Base-by-base conservation (phyloP, 2,329 filamentous ascomycete species). In the Aspergillus persii region DNA sequence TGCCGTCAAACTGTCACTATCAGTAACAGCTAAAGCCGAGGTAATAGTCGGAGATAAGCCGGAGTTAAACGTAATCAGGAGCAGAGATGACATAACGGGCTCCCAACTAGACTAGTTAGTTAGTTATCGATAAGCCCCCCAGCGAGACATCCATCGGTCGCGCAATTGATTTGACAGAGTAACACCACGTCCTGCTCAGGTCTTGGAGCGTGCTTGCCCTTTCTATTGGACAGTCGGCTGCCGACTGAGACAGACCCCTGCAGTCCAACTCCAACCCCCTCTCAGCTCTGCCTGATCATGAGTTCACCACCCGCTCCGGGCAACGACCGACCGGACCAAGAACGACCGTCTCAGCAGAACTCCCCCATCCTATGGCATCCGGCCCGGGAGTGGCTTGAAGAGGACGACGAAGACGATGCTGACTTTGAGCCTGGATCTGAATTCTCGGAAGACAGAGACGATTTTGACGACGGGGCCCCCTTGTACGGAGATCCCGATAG, bases 341-440 rank as follows among this genome's bases (percentile, higher is more conserved):
- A 61, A 36, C 59, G 62, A 41, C 50, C 61, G 15, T 64, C 60
- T 44, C 58, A 61, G 15, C 61, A 61, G 18, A 69, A 66, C 41
- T 67, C 68, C 12, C 63, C 62, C 6, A 65, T 69, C 27, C 58
- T 68, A 30, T 77, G 75, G 66, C 76, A 78, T 57, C 69, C 71
- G 8, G 70, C 74, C 15, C 66, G 64, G 56, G 75, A 76, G 60
- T 76, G 70, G 73, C 66, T 73, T 23, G 76, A 77, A 55, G 71
- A 77, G 62, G 74, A 76, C 60, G 67, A 69, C 26, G 68, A 66
- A 39, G 68, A 67, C 9, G 80, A 82, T 71, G 81, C 82, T 76
- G 80, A 83, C 62, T 81, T 78, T 71, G 74, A 81, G 66, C 74
- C 77, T 30, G 74, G 77, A 50, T 69, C 76, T 58, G 77, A 78